Percentiles rank a stretch among this genome's conserved stretches.
phyloP scores from a whole-genome alignment of 345 rosid species.

The Acer yangbiense region DNA sequence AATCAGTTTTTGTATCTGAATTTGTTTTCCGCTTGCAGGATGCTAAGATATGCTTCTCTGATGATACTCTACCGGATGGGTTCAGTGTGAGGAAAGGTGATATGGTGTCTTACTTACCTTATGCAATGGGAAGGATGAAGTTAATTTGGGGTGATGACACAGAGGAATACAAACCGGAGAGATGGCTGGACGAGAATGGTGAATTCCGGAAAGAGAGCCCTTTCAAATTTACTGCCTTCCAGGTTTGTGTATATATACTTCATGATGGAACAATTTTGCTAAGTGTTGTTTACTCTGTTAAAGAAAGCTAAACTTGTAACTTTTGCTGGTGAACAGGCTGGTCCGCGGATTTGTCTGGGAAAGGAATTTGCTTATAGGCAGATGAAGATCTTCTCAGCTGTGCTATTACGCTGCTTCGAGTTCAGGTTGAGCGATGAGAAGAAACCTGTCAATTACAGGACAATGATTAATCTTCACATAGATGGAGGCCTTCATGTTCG shows the following conservation, averaged over 20 bases:
- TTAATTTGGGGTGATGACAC: slow-evolving; percentile 60
- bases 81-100: slow-evolving; percentile 55
- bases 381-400: slow-evolving; percentile 61
- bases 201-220: slow-evolving; percentile 47
- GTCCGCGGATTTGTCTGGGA: slow-evolving; percentile 61
- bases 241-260: slow-evolving; percentile 28
- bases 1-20: neutral
- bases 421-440: slow-evolving; percentile 51
- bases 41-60: slow-evolving; percentile 53
- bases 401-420: slow-evolving; percentile 35
- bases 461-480: slow-evolving; percentile 62
- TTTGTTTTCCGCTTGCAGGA: slow-evolving; percentile 34
- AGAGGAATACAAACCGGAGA: slow-evolving; percentile 50
- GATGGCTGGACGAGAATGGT: slow-evolving; percentile 58
- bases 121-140: slow-evolving; percentile 75
- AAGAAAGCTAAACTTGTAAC: neutral
- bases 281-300: neutral
- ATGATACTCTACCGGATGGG: slow-evolving; percentile 67
- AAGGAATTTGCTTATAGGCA: slow-evolving; percentile 63
- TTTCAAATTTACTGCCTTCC: slow-evolving; percentile 67
- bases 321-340: slow-evolving; percentile 47
- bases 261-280: neutral
- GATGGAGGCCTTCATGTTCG: slow-evolving; percentile 62
- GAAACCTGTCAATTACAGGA: slow-evolving; percentile 46
- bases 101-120: slow-evolving; percentile 51